Percentiles rank a stretch among this genome's conserved stretches.
These are phyloP conservation scores for Ascochyta koolunga DNA, from an alignment of 2,329 filamentous ascomycete genomes.

Conservation along the genomic window DNA sequence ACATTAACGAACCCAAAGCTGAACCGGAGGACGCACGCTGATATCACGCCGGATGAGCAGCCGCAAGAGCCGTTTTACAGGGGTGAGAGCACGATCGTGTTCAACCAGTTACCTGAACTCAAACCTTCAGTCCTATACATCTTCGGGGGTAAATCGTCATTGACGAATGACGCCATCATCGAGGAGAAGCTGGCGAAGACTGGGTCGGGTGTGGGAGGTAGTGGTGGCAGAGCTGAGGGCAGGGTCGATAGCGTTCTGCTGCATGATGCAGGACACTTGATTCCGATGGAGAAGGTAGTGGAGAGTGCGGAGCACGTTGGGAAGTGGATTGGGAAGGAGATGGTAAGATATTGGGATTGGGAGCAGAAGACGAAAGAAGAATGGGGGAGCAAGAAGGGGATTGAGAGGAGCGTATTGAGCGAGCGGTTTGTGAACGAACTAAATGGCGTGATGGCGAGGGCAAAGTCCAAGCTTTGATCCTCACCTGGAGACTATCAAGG, in stretches of 20 bases:
- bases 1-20: conserved; percentile 37
- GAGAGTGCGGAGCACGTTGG: conserved; percentile 65
- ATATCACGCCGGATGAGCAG: conserved; percentile 45
- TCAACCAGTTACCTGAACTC: conserved; percentile 67
- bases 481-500: too few species aligned
- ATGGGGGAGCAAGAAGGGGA: conserved; percentile 39
- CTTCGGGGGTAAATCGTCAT: conserved; percentile 60
- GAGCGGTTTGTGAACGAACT: conserved; percentile 41
- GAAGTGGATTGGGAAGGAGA: conserved; percentile 49
- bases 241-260: conserved; percentile 71
- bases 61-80: conserved; percentile 67
- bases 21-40: conserved; percentile 52
- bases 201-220: conserved; percentile 70
- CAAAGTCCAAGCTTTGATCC: conserved; percentile 31
- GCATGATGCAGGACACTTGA: conserved; percentile 73
- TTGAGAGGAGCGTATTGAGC: conserved; percentile 36
- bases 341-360: conserved; percentile 46
- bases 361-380: conserved; percentile 41
- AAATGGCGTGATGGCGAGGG: conserved; percentile 20
- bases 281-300: conserved; percentile 79
- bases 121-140: conserved; percentile 18
- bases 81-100: conserved; percentile 65
- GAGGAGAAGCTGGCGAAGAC: conserved; percentile 68
- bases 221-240: conserved; percentile 67
- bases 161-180: conserved; percentile 60